Percentiles rank a stretch among this genome's conserved stretches.
Evolutionary conservation across 1,284 basidiomycete genomes (phyloP).

Genomic region (Schizopora paradoxa): DNA sequence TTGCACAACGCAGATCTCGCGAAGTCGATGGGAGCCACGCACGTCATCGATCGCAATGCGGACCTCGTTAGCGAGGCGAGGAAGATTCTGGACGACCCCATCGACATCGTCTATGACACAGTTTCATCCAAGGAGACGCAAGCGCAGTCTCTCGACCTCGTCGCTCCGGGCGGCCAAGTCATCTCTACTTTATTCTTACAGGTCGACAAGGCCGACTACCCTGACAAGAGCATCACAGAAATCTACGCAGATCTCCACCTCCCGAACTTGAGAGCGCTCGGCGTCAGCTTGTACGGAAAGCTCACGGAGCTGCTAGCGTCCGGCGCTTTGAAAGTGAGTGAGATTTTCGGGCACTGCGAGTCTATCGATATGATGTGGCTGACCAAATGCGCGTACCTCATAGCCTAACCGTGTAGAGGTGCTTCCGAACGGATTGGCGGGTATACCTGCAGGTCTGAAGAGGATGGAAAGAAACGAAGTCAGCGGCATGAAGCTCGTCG

Average conservation of each 20-base stretch:
- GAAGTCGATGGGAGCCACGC: slow-evolving; percentile 47
- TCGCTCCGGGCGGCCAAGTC: slow-evolving; percentile 15
- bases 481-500: slow-evolving; percentile 7
- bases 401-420: slow-evolving; percentile 9
- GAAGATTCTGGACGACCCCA: slow-evolving; percentile 25
- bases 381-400: too few relatives aligned
- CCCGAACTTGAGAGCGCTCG: slow-evolving; percentile 1
- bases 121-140: slow-evolving; percentile 16
- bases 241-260: slow-evolving; percentile 3
- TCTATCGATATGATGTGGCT: too few relatives aligned
- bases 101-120: slow-evolving; percentile 38
- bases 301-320: slow-evolving; percentile 6
- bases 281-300: slow-evolving; percentile 12
- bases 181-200: slow-evolving; percentile 5
- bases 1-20: slow-evolving; percentile 36
- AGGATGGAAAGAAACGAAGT: background rate
- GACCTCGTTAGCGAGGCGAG: slow-evolving; percentile 27
- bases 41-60: slow-evolving; percentile 41
- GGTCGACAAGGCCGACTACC: background rate
- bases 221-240: background rate
- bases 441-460: slow-evolving; percentile 2
- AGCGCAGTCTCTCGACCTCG: slow-evolving; percentile 12
- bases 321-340: background rate
- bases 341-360: too few relatives aligned
- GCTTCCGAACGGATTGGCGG: slow-evolving; percentile 2